A percentile compares a stretch with the other conserved stretches of the same genome.
Evolutionary conservation across 2,329 filamentous ascomycete species (phyloP).

Genomic region (Monascus ruber): DNA sequence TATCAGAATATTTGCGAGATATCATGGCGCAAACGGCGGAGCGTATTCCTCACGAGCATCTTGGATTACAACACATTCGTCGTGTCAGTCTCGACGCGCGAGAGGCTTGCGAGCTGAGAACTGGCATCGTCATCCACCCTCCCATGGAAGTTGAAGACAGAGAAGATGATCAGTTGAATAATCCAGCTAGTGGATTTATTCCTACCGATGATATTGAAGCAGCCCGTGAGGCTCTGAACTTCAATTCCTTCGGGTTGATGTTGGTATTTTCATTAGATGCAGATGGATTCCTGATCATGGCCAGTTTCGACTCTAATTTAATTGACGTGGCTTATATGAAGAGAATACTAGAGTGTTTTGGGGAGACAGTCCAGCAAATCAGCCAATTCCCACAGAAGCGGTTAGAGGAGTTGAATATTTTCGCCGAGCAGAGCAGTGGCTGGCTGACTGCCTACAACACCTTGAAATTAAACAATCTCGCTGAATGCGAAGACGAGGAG

Average conservation of each 20-base stretch:
- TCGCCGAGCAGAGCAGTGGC: not conserved
- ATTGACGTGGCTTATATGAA: constrained; percentile 41
- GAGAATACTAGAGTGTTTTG: constrained; percentile 36
- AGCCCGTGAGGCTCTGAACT: constrained; percentile 46
- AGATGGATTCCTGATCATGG: constrained; percentile 49
- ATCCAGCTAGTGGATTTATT: constrained; percentile 42
- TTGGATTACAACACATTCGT: constrained; percentile 38
- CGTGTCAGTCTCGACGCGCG: constrained; percentile 36
- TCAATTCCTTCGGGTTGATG: constrained; percentile 49
- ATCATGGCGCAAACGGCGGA: constrained; percentile 43
- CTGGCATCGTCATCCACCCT: constrained; percentile 9
- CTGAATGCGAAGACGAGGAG: not conserved
- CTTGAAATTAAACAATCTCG: not conserved
- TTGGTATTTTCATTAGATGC: constrained; percentile 49
- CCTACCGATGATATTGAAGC: constrained; percentile 47
- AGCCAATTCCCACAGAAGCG: constrained; percentile 10
- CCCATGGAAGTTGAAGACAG: constrained; percentile 4
- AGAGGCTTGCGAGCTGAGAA: constrained; percentile 28
- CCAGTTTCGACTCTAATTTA: constrained; percentile 50
- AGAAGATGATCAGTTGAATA: not conserved
- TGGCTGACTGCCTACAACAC: not conserved
- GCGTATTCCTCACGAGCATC: constrained; percentile 51
- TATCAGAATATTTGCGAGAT: constrained; percentile 39
- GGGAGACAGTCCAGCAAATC: constrained; percentile 29
- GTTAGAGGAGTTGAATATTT: not conserved